Evolutionary conservation across 2,329 filamentous ascomycete genomes (phyloP), one percentile per base, ranked within the genome.

Genomic region (Whalleya microplaca): DNA sequence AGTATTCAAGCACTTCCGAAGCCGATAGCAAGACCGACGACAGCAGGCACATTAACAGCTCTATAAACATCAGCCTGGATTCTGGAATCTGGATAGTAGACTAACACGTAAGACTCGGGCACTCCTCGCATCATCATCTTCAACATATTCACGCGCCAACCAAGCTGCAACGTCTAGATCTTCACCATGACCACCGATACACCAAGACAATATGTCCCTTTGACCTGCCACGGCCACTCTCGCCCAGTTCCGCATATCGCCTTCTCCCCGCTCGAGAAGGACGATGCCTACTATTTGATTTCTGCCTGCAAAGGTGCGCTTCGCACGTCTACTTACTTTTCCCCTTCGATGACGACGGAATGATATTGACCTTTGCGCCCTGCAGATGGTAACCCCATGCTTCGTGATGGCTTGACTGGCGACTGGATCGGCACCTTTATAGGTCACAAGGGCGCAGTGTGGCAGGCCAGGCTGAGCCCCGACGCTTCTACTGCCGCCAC

Each of bases 391-490:
- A 98, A 98, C 73, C 95, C 95, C 48, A 98, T 98, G 93, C 89
- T 99, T 66, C 91, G 95, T 64, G 92, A 98, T 77, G 95, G 95
- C 61, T 84, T 96, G 59, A 99, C 94, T 46, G 95, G 95, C 56
- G 93, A 97, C 75, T 97, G 93, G 91, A 98, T 98, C 66, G 95
- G 95, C 47, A 98, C 95, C 40, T 98, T 98, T 72, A 89, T 99
- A 68, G 95, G 95, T 41, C 95, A 99, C 80, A 98, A 99, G 77
- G 95, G 95, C 61, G 95, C 95, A 40, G 94, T 98, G 58, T 99
- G 95, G 92, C 93, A 97, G 78, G 91, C 93, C 51, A 86, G 93
- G 66, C 82, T 99, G 37, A 96, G 92, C 51, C 87, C 91, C 19
- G 92, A 98, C 76, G 91, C 92, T 42, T 87, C 86, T 21, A 88